These are phyloP conservation scores for Tremellales sp. DNA, from an alignment of 1,284 basidiomycete species.

Conservation along the genomic window DNA sequence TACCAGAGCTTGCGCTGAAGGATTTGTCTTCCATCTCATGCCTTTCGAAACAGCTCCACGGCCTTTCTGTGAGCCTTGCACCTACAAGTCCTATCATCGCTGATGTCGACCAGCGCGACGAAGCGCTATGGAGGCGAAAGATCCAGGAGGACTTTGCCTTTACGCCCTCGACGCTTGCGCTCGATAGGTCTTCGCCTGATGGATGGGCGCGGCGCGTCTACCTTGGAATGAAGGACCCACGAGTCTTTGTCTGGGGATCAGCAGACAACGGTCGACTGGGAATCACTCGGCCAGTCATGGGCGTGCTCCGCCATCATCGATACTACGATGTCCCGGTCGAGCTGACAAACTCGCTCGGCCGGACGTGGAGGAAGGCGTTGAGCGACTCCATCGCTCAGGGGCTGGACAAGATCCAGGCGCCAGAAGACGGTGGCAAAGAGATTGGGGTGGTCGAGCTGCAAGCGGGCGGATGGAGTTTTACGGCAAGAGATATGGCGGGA, in stretches of 20 bases:
- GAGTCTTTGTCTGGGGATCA: constrained; percentile 77
- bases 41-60: constrained; percentile 25
- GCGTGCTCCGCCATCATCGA: constrained; percentile 52
- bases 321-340: constrained; percentile 55
- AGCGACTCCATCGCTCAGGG: constrained; percentile 9
- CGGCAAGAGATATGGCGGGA: constrained; percentile 60
- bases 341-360: constrained; percentile 52
- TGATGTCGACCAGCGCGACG: constrained; percentile 54
- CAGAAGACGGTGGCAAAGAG: not conserved
- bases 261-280: constrained; percentile 45
- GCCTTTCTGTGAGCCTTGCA: constrained; percentile 23
- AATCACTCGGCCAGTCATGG: constrained; percentile 20
- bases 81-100: constrained; percentile 55
- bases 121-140: constrained; percentile 72
- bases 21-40: constrained; percentile 58
- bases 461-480: constrained; percentile 67
- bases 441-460: constrained; percentile 64
- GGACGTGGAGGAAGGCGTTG: constrained; percentile 9
- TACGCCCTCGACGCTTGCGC: constrained; percentile 48
- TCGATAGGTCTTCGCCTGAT: constrained; percentile 9
- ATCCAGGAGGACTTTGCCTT: constrained; percentile 74
- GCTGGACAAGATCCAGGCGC: not conserved
- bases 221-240: constrained; percentile 59
- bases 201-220: constrained; percentile 75
- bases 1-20: constrained; percentile 59